phyloP scores from a whole-genome alignment of 2,329 filamentous ascomycete genomes.

The Botryotinia narcissicola region DNA sequence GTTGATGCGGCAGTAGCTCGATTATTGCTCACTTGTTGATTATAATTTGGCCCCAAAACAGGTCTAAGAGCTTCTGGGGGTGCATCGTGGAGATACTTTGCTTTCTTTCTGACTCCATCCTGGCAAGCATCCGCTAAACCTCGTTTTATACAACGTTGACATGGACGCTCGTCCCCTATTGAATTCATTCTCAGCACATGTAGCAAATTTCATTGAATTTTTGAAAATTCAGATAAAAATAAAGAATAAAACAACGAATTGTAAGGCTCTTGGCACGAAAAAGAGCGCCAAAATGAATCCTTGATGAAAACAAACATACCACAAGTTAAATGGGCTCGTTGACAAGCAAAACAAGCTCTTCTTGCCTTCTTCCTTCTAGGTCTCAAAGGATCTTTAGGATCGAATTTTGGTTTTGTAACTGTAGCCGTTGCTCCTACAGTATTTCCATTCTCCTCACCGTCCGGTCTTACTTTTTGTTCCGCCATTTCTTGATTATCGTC shows the following conservation, averaged over 20 bases:
- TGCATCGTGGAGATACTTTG: slow-evolving; percentile 97
- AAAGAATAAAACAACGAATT: slow-evolving; percentile 21
- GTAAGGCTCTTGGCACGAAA: background rate
- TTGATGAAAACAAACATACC: slow-evolving; percentile 62
- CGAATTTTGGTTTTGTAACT: slow-evolving; percentile 60
- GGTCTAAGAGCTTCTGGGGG: slow-evolving; percentile 84
- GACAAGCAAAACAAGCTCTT: slow-evolving; percentile 93
- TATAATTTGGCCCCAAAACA: slow-evolving; percentile 72
- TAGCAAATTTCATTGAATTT: background rate
- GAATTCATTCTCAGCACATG: slow-evolving; percentile 19
- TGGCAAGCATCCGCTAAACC: slow-evolving; percentile 88
- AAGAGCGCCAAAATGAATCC: slow-evolving; percentile 4
- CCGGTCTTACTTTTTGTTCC: slow-evolving; percentile 36
- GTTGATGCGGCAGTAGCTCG: slow-evolving; percentile 27
- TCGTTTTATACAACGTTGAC: slow-evolving; percentile 89
- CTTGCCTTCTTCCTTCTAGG: slow-evolving; percentile 94
- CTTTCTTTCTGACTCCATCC: slow-evolving; percentile 96
- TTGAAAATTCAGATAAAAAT: slow-evolving; percentile 1
- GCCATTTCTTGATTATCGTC: slow-evolving; percentile 39
- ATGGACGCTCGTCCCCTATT: slow-evolving; percentile 90
- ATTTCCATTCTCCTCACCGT: slow-evolving; percentile 37
- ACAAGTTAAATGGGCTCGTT: slow-evolving; percentile 95
- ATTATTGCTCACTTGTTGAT: slow-evolving; percentile 50
- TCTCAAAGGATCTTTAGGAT: slow-evolving; percentile 85
- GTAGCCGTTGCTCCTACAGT: slow-evolving; percentile 42